A percentile compares a stretch with the other conserved stretches of the same genome.
Evolutionary conservation across 208 protist species (phyloP).

Genomic region (Trypanosoma platydactyli): DNA sequence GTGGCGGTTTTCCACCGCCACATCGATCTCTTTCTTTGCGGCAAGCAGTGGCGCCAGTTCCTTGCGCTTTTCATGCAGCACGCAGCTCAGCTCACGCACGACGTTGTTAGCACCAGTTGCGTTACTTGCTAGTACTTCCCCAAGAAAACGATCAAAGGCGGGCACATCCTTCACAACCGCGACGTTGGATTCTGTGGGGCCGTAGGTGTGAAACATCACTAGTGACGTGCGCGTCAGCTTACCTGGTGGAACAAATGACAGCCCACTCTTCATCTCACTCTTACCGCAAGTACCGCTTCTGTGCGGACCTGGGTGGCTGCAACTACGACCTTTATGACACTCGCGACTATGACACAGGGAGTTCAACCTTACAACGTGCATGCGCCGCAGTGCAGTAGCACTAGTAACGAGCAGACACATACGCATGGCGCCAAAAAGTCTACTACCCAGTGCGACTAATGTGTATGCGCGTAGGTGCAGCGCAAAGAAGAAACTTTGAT

Average conservation of each 20-base stretch:
- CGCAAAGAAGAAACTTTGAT: too few relatives aligned
- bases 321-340: too few relatives aligned
- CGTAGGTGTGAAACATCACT: slow-evolving; percentile 14
- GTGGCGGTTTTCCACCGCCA: slow-evolving; percentile 35
- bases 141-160: slow-evolving; percentile 16
- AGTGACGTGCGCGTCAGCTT: slow-evolving; percentile 2
- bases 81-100: slow-evolving; percentile 35
- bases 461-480: too few relatives aligned
- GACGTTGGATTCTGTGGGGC: not conserved
- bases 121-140: slow-evolving; percentile 4
- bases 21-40: slow-evolving; percentile 44
- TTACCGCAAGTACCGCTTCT: too few relatives aligned
- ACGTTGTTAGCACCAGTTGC: slow-evolving; percentile 9
- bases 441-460: too few relatives aligned
- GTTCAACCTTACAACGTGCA: too few relatives aligned
- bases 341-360: too few relatives aligned
- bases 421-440: too few relatives aligned
- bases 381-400: too few relatives aligned
- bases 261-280: not conserved
- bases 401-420: too few relatives aligned
- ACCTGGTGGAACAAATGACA: not conserved
- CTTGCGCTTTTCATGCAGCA: slow-evolving; percentile 23
- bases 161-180: slow-evolving; percentile 11
- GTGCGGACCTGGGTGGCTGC: too few relatives aligned
- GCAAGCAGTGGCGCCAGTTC: slow-evolving; percentile 32